Conservation (phyloP, 225 moss, liverwort and hornwort species). For the Climacium dendroides region DNA sequence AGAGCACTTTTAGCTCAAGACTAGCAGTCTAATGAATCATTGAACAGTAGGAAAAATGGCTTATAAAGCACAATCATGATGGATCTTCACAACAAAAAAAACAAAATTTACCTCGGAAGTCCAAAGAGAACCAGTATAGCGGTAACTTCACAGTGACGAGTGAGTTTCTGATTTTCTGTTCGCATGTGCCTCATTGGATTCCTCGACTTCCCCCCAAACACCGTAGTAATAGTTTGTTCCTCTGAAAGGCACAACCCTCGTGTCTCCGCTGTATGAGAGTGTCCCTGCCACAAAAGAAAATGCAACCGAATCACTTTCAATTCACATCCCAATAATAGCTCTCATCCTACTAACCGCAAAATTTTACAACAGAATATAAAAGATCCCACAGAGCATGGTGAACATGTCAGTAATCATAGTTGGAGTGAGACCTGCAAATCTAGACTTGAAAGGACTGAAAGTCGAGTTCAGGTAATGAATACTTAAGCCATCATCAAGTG, state of each 20-base stretch:
- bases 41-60: not conserved
- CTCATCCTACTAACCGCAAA: not conserved
- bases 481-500: not conserved
- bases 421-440: not conserved
- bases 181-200: slow-evolving; percentile 18
- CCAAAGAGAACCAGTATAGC: slow-evolving; percentile 62
- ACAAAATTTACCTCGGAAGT: slow-evolving; percentile 38
- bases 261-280: slow-evolving; percentile 32
- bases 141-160: slow-evolving; percentile 46
- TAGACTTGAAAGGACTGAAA: not conserved
- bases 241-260: slow-evolving; percentile 69
- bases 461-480: not conserved
- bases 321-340: not conserved
- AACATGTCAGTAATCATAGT: not conserved
- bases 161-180: slow-evolving; percentile 32
- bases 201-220: slow-evolving; percentile 31
- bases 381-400: not conserved
- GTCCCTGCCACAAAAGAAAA: not conserved
- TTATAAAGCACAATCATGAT: not conserved
- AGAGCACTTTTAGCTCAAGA: not conserved
- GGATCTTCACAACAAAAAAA: not conserved
- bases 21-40: not conserved
- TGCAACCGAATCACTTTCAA: not conserved
- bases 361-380: not conserved
- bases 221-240: slow-evolving; percentile 51